Evolutionary conservation across 352 stramenopile species (phyloP), one percentile per base, ranked within the genome.

Genomic region (Pythium biforme): DNA sequence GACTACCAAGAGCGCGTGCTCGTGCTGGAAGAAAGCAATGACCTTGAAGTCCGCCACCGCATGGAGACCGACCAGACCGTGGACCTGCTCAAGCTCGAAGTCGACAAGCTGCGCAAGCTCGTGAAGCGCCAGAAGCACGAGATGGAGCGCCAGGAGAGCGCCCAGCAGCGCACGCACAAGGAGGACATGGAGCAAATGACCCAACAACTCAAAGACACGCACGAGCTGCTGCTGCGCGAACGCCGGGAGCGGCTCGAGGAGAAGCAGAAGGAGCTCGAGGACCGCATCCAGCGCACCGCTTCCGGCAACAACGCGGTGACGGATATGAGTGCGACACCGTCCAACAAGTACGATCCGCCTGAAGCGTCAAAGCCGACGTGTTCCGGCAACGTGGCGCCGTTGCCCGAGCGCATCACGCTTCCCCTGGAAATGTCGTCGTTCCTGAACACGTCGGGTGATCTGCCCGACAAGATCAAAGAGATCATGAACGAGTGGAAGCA

Each of bases 401-500:
- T 20, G 29, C n/a, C 31, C 19, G 53, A 43, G 20, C 15, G 43
- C 6, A 6, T 33, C 1, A 6, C 33, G 23, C 12, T 34, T 34
- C 53, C 62, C 20, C 19, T 76, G 9, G 76, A 88, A 40, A 47
- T 86, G 48, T 79, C 75, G 3, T 79, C 76, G 25, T 76, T 89
- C 20, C 33, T 88, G 11, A 86, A 85, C 46, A 86, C 74, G 19
- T 89, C 80, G 22, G 40, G 66, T 0, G 79, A 86, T 45, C 70
- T 88, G 19, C 77, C 78, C 0, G 75, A 82, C 23, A 77, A 76
- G 12, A 82, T 88, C 45, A 71, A 74, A 39, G 74, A 80, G 17
- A 77, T 90, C 39, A 79, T 85, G 68, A 68, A 81, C 43, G 71
- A 88, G 59, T 88, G 79, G 81, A 86, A 88, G 51, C 41, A 72